phyloP scores from a whole-genome alignment of 192 early-diverging fungal genomes.

The Dissophora ornata region DNA sequence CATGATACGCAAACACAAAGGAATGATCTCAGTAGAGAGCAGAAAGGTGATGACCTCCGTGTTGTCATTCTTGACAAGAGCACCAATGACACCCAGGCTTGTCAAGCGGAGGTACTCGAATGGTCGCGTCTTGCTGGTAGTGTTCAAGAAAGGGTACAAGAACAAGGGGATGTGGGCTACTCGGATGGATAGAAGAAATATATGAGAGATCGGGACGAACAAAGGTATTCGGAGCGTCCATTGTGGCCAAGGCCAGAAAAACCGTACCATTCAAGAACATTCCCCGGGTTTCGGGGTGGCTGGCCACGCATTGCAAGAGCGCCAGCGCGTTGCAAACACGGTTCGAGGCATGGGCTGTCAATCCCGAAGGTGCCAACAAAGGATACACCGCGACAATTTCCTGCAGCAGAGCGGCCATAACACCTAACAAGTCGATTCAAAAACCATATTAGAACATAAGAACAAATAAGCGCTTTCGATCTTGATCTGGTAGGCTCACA shows the following conservation, averaged over 20 bases:
- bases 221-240: neutral
- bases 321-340: conserved; percentile 97
- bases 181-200: neutral
- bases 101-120: conserved; percentile 97
- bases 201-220: neutral
- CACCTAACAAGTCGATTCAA: conserved; percentile 62
- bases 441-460: neutral
- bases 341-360: conserved; percentile 91
- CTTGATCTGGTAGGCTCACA: too few species aligned
- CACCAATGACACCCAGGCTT: conserved; percentile 94
- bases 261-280: conserved; percentile 80
- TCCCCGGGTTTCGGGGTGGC: conserved; percentile 89
- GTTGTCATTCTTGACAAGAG: conserved; percentile 98
- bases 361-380: conserved; percentile 83
- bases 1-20: conserved; percentile 98
- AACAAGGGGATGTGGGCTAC: conserved; percentile 94
- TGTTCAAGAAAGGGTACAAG: conserved; percentile 97
- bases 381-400: conserved; percentile 98
- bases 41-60: conserved; percentile 96
- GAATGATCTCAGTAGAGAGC: conserved; percentile 96
- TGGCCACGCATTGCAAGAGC: conserved; percentile 95
- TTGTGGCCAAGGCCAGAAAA: neutral
- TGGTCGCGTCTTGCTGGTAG: conserved; percentile 92
- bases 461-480: too few species aligned
- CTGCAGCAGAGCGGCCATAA: conserved; percentile 94